phyloP scores from a whole-genome alignment of 202 grass and related monocot species.

The Panicum virgatum region DNA sequence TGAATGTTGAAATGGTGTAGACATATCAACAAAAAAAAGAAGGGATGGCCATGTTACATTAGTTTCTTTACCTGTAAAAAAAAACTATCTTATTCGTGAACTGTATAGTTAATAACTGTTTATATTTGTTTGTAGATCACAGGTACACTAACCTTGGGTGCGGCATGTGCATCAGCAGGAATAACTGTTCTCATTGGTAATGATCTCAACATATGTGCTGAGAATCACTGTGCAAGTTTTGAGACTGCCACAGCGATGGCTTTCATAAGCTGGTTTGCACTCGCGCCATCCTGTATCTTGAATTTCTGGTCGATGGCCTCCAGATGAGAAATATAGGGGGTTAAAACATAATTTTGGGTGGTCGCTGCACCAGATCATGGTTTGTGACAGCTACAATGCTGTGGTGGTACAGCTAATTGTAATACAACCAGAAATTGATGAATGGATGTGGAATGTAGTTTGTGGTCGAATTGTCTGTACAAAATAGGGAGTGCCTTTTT shows the following conservation, averaged over 20 bases:
- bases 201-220: conserved; percentile 73
- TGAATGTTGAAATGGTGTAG: not conserved
- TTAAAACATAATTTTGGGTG: conserved; percentile 10
- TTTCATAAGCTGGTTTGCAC: conserved; percentile 95
- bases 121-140: conserved; percentile 68
- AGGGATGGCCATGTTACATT: not conserved
- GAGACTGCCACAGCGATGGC: conserved; percentile 89
- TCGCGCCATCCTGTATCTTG: conserved; percentile 78
- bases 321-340: conserved; percentile 39
- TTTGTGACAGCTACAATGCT: not conserved
- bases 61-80: not conserved
- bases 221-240: conserved; percentile 84
- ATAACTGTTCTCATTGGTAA: conserved; percentile 94
- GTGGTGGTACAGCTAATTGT: conserved; percentile 27
- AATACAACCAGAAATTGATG: conserved; percentile 29
- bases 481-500: conserved; percentile 43
- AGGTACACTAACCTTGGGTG: conserved; percentile 79
- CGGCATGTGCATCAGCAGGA: conserved; percentile 91
- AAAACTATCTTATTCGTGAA: not conserved
- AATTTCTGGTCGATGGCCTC: conserved; percentile 88
- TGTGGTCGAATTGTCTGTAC: conserved; percentile 37
- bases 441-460: conserved; percentile 34
- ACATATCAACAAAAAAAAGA: not conserved
- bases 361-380: conserved; percentile 9
- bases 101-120: not conserved